Conservation (phyloP, 2,329 filamentous ascomycete species). For the Cryphonectria naterciae region DNA sequence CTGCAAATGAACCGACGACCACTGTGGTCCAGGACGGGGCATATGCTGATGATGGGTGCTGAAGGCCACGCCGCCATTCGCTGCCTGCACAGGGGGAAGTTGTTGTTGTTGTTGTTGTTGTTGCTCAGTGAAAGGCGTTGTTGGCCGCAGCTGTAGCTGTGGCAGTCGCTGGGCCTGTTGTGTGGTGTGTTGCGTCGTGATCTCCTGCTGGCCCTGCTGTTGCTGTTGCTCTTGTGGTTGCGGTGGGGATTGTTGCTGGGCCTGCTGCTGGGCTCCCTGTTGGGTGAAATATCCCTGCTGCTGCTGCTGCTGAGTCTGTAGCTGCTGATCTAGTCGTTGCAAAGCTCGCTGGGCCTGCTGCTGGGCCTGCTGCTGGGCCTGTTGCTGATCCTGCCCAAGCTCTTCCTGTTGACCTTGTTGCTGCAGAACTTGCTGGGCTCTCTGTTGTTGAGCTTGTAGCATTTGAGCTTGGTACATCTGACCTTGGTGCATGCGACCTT, state of each 20-base stretch:
- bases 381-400: neutral
- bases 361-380: neutral
- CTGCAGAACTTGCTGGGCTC: neutral
- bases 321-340: constrained; percentile 2
- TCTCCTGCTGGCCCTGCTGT: neutral
- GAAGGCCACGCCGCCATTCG: neutral
- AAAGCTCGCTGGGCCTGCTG: neutral
- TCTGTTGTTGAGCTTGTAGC: neutral
- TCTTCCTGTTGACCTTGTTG: no score
- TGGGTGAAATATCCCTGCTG: neutral
- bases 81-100: neutral
- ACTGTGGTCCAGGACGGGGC: constrained; percentile 3
- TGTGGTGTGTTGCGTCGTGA: constrained; percentile 4
- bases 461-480: no score
- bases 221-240: neutral
- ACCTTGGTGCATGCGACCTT: no score
- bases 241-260: neutral
- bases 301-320: constrained; percentile 11
- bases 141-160: constrained; percentile 20
- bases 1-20: constrained; percentile 22
- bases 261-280: constrained; percentile 4
- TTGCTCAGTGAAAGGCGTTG: constrained; percentile 13
- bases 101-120: constrained; percentile 10
- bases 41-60: neutral
- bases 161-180: constrained; percentile 23